Evolutionary conservation across 2,329 filamentous ascomycete genomes (phyloP), one percentile per base, ranked within the genome.

Genomic region (Teratosphaeria destructans): DNA sequence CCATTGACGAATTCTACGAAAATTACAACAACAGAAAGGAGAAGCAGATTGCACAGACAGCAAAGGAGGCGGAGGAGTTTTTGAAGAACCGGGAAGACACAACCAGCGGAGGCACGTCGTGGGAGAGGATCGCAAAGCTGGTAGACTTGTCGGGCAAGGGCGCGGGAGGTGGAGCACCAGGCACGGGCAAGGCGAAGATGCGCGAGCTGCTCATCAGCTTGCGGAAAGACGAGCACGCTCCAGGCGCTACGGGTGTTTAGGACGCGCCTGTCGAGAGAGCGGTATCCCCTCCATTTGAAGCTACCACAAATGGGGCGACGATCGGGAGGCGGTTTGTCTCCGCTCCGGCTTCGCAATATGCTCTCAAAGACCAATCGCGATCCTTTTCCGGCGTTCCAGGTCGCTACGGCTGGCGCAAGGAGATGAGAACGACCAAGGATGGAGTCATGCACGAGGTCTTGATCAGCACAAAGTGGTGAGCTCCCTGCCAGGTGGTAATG

Each of bases 11-110:
- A 74, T 99, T 97, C 78, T 99, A 99, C 81, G 92, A 96, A 72
- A 96, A 96, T 77, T 99, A 99, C 81, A 97, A 97, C 80, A 86
- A 88, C 75, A 96, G 96, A 79, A 93, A 94, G 75, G 94, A 99
- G 74, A 97, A 97, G 82, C 85, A 84, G 61, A 87, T 96, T 66
- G 81, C 87, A 26, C 90, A 95, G 79, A 94, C 93, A 59, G 85
- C 87, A 69, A 88, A 89, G 74, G 94, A 99, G 68, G 94, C 93
- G 6, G 93, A 97, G 71, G 86, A 96, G 72, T 99, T 97, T 76
- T 78, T 97, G 54, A 86, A 84, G 58, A 91, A 81, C 74, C 85
- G 92, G 62, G 93, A 99, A 74, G 92, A 97, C 74, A 96, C 92
- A 47, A 89, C 91, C 27, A 90, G 90, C 11, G 94, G 94, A 56